phyloP scores from a whole-genome alignment of 148 eudicot genomes.

The Nepenthes mirabilis region DNA sequence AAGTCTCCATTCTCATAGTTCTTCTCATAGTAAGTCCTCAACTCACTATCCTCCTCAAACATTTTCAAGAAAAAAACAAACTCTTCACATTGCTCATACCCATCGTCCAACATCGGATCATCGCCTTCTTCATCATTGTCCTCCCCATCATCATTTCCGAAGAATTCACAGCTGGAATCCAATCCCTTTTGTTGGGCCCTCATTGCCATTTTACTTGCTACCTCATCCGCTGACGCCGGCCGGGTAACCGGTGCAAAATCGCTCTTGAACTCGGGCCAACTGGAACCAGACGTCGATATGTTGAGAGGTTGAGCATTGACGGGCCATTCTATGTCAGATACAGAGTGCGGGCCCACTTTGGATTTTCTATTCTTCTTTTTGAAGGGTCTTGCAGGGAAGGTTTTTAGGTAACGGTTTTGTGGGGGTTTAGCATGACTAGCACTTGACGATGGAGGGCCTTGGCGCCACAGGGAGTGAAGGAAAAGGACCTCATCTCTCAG shows the following conservation, averaged over 20 bases:
- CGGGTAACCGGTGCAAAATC: conserved; percentile 7
- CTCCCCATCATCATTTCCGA: conserved; percentile 10
- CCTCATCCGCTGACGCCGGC: conserved; percentile 32
- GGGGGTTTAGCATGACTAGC: not conserved
- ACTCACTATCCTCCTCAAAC: conserved; percentile 41
- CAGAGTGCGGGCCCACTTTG: not conserved
- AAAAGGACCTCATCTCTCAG: conserved; percentile 58
- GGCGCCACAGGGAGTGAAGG: conserved; percentile 73
- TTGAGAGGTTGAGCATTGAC: conserved; percentile 3
- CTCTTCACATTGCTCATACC: conserved; percentile 17
- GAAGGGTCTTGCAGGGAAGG: conserved; percentile 18
- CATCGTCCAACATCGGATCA: conserved; percentile 19
- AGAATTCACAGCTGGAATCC: conserved; percentile 21
- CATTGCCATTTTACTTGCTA: conserved; percentile 10
- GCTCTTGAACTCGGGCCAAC: conserved; percentile 29
- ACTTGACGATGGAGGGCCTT: conserved; percentile 33
- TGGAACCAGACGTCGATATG: conserved; percentile 12
- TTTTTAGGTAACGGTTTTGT: conserved; percentile 19
- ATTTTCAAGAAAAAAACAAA: conserved; percentile 33
- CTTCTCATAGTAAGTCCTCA: conserved; percentile 49
- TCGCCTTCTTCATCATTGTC: conserved; percentile 16
- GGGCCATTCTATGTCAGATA: conserved; percentile 58
- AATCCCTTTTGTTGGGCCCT: conserved; percentile 34
- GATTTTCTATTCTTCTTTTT: conserved; percentile 14
- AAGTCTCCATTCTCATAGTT: conserved; percentile 55